These are phyloP conservation scores for Camillea tinctor DNA, from an alignment of 2,329 filamentous ascomycete genomes.

Conservation along the genomic window DNA sequence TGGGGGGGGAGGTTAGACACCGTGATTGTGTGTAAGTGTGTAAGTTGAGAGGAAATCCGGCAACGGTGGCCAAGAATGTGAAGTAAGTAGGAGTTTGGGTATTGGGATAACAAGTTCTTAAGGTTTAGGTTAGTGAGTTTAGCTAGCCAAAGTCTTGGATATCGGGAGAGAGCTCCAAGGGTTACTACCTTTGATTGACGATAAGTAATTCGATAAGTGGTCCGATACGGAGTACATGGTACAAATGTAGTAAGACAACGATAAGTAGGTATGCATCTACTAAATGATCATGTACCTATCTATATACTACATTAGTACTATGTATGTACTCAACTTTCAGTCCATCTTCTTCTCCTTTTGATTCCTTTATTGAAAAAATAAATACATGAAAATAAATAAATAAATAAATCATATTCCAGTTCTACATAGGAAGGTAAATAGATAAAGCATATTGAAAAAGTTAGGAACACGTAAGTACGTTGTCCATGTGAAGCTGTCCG, in stretches of 20 bases:
- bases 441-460: too few relatives aligned
- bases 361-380: too few relatives aligned
- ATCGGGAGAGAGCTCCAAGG: neutral
- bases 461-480: too few relatives aligned
- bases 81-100: neutral
- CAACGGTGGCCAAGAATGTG: neutral
- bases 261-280: neutral
- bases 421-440: neutral
- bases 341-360: too few relatives aligned
- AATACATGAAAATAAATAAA: too few relatives aligned
- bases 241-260: neutral
- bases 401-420: neutral
- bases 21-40: too few relatives aligned
- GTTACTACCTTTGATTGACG: neutral
- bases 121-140: neutral
- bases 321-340: neutral
- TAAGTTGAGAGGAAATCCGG: neutral
- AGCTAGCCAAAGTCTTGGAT: too few relatives aligned
- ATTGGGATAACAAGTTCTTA: too few relatives aligned
- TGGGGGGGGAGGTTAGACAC: neutral
- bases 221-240: too few relatives aligned
- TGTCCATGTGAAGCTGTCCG: too few relatives aligned
- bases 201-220: neutral
- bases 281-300: neutral
- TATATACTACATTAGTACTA: neutral